phyloP scores from a whole-genome alignment of 768 basidiomycete genomes.

The Bullera alba region DNA sequence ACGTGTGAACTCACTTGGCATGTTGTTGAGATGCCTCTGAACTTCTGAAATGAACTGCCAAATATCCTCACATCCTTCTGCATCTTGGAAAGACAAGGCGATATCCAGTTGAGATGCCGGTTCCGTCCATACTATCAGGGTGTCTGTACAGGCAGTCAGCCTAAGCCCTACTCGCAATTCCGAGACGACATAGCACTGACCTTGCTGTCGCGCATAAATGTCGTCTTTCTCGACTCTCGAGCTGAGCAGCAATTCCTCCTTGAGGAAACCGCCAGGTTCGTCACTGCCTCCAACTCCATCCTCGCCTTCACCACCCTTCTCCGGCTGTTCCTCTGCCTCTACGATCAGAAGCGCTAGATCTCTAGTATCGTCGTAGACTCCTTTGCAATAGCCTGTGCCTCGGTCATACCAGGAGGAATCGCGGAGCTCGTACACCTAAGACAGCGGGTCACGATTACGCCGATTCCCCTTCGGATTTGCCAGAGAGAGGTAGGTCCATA shows the following conservation, averaged over 20 bases:
- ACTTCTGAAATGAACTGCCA: conserved; percentile 96
- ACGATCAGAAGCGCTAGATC: conserved; percentile 46
- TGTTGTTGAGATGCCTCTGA: conserved; percentile 56
- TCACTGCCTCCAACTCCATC: conserved; percentile 13
- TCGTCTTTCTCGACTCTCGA: conserved; percentile 39
- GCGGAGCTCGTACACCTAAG: conserved; percentile 86
- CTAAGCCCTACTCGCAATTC: not conserved
- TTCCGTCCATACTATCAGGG: conserved; percentile 98
- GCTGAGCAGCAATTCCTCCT: conserved; percentile 58
- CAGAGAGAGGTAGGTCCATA: too few species aligned
- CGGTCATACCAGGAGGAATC: conserved; percentile 89
- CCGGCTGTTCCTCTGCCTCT: conserved; percentile 34
- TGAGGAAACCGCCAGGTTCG: conserved; percentile 36
- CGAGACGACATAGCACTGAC: conserved; percentile 46
- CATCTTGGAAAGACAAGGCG: conserved; percentile 92
- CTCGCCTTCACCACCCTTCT: conserved; percentile 12
- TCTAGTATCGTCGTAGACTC: conserved; percentile 54
- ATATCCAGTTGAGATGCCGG: conserved; percentile 81
- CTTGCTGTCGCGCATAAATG: conserved; percentile 45
- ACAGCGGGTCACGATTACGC: too few species aligned
- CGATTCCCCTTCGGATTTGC: too few species aligned
- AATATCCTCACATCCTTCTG: conserved; percentile 88
- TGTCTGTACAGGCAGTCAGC: conserved; percentile 55
- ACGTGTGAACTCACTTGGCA: conserved; percentile 21
- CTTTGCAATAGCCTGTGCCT: conserved; percentile 93